Base-by-base conservation (phyloP, 75 land plant species). In the Chamaecyparis obtusa region DNA sequence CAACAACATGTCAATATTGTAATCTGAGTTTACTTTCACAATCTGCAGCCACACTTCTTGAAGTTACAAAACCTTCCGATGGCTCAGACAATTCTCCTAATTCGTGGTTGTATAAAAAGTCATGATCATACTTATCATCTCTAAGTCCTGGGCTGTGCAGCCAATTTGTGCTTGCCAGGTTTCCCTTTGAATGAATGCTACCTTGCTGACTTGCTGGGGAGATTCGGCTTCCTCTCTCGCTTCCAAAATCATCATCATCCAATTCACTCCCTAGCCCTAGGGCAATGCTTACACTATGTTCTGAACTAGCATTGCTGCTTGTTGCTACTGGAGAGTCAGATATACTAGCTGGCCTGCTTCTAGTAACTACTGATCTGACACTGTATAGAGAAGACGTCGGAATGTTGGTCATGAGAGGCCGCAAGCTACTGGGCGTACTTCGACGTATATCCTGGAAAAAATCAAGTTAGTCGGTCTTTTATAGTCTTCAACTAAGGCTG, bases 241-340 rank as follows among this genome's bases (percentile, higher is more conserved):
- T 94, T 87, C 86, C 88, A 82, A 90, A 48, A 60, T 95, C 93
- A 72, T 92, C 69, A 54, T 89, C 93, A 79, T 87, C 92, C 9
- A 91, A 37, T 80, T 95, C 96, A 85, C 83, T 89, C 32, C 86
- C 91, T 32, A 87, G 64, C 37, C 78, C 88, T 77, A 84, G 15
- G 30, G 84, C 54, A 56, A 92, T 89, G 80, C 57, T 89, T 30
- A 89, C 88, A 79, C 93, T 94, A 48, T 90, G 92, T 37, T 94
- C 96, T 80, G 95, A 94, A 55, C 94, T 92, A 33, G 93, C 93
- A 89, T 93, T 95, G 89, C 96, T 95, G 89, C 93, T 94, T 79
- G 95, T 92, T 15, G 95, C 94, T 48, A 92, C 83, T 16, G 96
- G 95, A 44, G 96, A 94, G 81, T 91, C 92, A n/a, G 93, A 91